Base-by-base conservation (phyloP, 2,329 filamentous ascomycete genomes). In the Arachnomyces sp. region DNA sequence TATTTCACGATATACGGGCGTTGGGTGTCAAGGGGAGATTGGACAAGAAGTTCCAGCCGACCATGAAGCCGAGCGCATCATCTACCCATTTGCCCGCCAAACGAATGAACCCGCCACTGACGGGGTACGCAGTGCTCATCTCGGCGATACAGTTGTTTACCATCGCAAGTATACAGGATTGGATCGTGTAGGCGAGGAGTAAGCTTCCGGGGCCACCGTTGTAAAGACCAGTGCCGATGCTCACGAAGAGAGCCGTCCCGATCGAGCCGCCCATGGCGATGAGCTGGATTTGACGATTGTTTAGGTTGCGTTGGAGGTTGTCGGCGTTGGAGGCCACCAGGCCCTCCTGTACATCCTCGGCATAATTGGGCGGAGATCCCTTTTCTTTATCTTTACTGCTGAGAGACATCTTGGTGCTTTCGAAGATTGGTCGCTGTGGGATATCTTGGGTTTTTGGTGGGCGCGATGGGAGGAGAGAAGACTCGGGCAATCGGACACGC, bases 41-140 rank as follows among this genome's bases (percentile, higher is more conserved):
- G 39, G 57, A 56, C 43, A 69, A 71, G 52, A 70, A 72, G 49
- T 71, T 71, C 65, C 66, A 70, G 14, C 64, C 65, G 32, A 60
- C 59, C 48, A 63, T 62, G 40, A 69, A 69, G 1, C 66, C 64
- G 17, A 68, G 54, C 2, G 67, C 66, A 31, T 63, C 61, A 40
- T 71, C 67, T 1, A 69, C 67, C 65, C 65, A 70, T 47, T 63
- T 57, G 13, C 63, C 56, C 8, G 61, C 64, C 34, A 67, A 51
- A 11, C 61, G 61, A 34, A 69, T 60, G 38, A 68, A 68, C 0
- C 57, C 61, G 21, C 60, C 60, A 14, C 57, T 58, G 4, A 71
- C 59, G 11, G 67, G 67, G 48, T 63, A 57, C 17, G 61, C 66
- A 4, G 57, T 63, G 12, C 59, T 56, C 67, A 71, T 69, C 46